Evolutionary conservation across 345 rosid genomes (phyloP), one percentile per base, ranked within the genome.

Genomic region (Tarenaya hassleriana): DNA sequence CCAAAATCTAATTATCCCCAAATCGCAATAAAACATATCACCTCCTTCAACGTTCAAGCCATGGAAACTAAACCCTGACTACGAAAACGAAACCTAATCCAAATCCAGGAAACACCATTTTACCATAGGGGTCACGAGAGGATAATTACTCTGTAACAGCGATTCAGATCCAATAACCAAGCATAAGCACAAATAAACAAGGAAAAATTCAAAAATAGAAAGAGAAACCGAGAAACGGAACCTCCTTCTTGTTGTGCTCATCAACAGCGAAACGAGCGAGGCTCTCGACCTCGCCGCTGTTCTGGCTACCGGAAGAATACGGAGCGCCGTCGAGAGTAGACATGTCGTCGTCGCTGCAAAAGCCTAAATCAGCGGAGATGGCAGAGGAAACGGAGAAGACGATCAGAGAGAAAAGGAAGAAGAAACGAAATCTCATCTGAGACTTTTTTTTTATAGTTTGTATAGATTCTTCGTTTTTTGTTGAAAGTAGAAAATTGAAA

Each of bases 261-360:
- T 88, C 89, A 47, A 88, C 89, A 57, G 99, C 97, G 50, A 79
- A 92, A 17, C 91, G 94, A 39, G 75, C 99, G 34, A 92, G 91
- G 51, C 34, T 61, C 42, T 83, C 94, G 59, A 73, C 63, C 63
- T 77, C 85, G 19, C 7, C 70, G 72, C 84, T 74, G 78, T 92
- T 88, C 48, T 80, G 68, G 21, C 79, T 58, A 10, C 63, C 67
- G 8, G 50, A 67, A 1, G 91, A 74, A 27, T 80, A 91, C 33
- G 50, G 72, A 18, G 78, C 51, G 16, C 91, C 97, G 0, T 97
- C 99, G 24, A 71, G 69, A 1, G 72, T 54, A 38, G 94, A 81
- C 94, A 82, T 85, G 2, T 60, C 5, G 37, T 58, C 47, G 7
- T 63, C 77, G 66, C 57, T 19, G 69, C 78, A 78, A 56, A 71